Conservation (phyloP, 140 eudicot genomes). For the Stevia rebaudiana region DNA sequence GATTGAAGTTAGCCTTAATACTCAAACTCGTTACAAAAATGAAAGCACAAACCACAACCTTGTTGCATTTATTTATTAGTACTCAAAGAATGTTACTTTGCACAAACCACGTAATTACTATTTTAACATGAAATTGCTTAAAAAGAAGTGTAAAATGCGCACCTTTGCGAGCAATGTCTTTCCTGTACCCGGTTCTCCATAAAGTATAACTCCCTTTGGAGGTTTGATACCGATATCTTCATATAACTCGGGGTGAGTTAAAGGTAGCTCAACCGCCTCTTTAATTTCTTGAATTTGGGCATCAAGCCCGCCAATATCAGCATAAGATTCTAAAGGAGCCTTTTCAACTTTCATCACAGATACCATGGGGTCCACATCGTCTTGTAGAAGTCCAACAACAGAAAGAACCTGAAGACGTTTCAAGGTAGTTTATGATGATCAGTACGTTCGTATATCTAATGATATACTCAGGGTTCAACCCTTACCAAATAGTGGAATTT, state of each 20-base stretch:
- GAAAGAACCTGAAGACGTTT: constrained; percentile 64
- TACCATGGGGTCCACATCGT: constrained; percentile 98
- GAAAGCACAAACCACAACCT: no score
- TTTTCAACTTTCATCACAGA: constrained; percentile 98
- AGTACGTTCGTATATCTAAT: neutral
- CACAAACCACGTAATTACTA: no score
- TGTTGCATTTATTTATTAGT: no score
- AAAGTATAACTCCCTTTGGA: constrained; percentile 93
- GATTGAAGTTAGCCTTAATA: no score
- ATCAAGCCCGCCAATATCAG: constrained; percentile 95
- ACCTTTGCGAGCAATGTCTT: constrained; percentile 97
- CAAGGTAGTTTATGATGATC: neutral
- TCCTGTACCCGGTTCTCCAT: constrained; percentile 98
- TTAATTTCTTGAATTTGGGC: constrained; percentile 95
- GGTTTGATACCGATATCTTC: constrained; percentile 98
- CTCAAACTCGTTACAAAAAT: no score
- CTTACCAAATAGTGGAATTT: neutral
- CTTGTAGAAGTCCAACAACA: constrained; percentile 98
- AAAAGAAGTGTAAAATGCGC: neutral
- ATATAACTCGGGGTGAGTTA: constrained; percentile 92
- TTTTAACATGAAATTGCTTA: neutral
- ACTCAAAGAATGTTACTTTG: no score
- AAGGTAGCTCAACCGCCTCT: constrained; percentile 96
- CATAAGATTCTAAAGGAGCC: constrained; percentile 95
- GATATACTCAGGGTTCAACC: neutral